Percentiles rank a stretch among this genome's conserved stretches.
Evolutionary conservation across 345 rosid genomes (phyloP).

Genomic region (Populus simonii): DNA sequence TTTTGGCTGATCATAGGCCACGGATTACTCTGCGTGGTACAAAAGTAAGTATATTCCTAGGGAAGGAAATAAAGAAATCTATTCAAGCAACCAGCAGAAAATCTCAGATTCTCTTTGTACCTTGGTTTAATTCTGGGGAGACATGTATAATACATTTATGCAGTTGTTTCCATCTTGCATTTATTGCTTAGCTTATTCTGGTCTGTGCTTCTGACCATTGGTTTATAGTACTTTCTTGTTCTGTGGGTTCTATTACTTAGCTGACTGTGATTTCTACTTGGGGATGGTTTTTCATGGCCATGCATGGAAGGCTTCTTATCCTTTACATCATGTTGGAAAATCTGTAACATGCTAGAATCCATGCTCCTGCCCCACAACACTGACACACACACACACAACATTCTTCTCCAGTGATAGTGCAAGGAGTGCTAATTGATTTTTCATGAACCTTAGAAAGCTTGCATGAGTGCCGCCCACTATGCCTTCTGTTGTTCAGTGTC

Average conservation of each 20-base stretch:
- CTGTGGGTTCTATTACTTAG: not conserved
- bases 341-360: too few relatives aligned
- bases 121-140: not conserved
- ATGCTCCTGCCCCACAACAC: too few relatives aligned
- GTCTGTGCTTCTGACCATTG: too few relatives aligned
- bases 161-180: not conserved
- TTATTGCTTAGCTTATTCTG: not conserved
- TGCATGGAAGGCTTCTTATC: not conserved
- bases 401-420: too few relatives aligned
- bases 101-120: not conserved
- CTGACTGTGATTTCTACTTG: not conserved
- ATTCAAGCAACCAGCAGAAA: not conserved
- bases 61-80: not conserved
- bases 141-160: not conserved
- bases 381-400: too few relatives aligned
- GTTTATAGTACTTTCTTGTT: not conserved
- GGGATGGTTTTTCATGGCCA: not conserved
- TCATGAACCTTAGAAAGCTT: not conserved
- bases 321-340: not conserved
- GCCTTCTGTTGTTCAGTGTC: not conserved
- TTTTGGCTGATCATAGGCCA: conserved; percentile 61
- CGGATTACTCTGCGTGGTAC: conserved; percentile 75
- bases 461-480: not conserved
- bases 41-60: conserved; percentile 45
- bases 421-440: not conserved